Percentiles rank a stretch among this genome's conserved stretches.
Evolutionary conservation across 768 basidiomycete genomes (phyloP).

Genomic region (Agrocybe chaxingu): DNA sequence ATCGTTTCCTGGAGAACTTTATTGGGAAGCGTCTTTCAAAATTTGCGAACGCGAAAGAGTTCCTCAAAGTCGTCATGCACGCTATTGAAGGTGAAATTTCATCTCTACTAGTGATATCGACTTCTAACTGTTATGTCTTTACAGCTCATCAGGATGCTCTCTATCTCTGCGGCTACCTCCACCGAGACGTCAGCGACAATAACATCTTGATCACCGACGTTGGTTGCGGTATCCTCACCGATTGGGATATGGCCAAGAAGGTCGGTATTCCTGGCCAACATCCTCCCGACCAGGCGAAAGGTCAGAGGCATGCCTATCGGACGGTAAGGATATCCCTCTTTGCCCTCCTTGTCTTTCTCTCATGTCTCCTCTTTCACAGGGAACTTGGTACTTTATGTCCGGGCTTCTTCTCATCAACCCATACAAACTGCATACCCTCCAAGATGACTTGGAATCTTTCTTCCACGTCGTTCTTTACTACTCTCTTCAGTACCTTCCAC

Average conservation of each 20-base stretch:
- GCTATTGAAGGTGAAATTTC: neutral
- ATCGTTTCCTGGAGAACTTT: no score
- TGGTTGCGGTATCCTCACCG: constrained; percentile 17
- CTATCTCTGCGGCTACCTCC: constrained; percentile 12
- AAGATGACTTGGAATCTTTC: no score
- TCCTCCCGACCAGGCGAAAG: neutral
- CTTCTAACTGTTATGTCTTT: neutral
- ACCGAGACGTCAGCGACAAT: constrained; percentile 22
- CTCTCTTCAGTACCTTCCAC: no score
- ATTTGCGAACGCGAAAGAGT: neutral
- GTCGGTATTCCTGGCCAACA: neutral
- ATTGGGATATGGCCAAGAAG: constrained; percentile 20
- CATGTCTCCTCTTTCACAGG: constrained; percentile 14
- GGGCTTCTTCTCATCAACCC: constrained; percentile 14
- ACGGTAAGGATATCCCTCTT: neutral
- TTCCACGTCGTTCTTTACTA: no score
- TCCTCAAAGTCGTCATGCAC: neutral
- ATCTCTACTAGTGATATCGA: neutral
- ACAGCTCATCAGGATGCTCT: constrained; percentile 21
- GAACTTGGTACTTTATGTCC: constrained; percentile 29
- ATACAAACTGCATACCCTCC: neutral
- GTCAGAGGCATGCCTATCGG: constrained; percentile 7
- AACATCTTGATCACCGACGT: constrained; percentile 20
- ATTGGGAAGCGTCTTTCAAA: no score
- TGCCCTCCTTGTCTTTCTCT: neutral